Conservation (phyloP, 495 filamentous ascomycete genomes). For the Neurospora africana region DNA sequence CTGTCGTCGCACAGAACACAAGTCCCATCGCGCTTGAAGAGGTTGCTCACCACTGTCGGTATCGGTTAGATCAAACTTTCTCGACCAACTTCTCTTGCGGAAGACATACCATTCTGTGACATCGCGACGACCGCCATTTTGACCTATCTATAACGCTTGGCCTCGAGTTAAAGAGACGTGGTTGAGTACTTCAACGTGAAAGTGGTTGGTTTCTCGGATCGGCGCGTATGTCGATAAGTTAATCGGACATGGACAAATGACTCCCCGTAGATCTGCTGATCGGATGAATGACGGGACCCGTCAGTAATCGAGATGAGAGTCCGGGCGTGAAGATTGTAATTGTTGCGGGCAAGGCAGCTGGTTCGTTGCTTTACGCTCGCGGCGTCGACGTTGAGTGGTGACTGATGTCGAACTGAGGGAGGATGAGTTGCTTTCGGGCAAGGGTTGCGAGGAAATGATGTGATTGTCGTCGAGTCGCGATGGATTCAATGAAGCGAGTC, state of each 20-base stretch:
- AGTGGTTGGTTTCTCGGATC: slow-evolving; percentile 5
- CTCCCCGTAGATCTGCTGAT: slow-evolving; percentile 14
- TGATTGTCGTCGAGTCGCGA: not conserved
- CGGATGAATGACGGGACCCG: not conserved
- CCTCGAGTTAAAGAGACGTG: not conserved
- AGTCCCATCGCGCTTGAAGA: slow-evolving; percentile 12
- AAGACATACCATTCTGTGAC: slow-evolving; percentile 3
- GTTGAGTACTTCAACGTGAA: not conserved
- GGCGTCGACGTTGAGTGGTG: not conserved
- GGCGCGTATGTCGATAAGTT: not conserved
- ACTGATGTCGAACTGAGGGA: not conserved
- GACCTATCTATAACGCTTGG: not conserved
- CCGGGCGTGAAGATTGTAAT: not conserved
- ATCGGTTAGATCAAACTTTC: not conserved
- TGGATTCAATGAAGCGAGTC: slow-evolving; percentile 1
- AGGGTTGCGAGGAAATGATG: not conserved
- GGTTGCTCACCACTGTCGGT: not conserved
- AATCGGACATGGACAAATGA: slow-evolving; percentile 7
- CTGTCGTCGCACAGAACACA: slow-evolving; percentile 15
- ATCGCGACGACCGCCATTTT: slow-evolving; percentile 8
- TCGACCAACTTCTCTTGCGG: not conserved
- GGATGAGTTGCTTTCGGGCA: not conserved
- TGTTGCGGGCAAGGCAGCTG: not conserved
- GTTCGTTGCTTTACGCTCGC: not conserved
- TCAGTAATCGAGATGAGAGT: not conserved